Conservation (phyloP, 257 asterid genomes). For the Cordia subcordata region DNA sequence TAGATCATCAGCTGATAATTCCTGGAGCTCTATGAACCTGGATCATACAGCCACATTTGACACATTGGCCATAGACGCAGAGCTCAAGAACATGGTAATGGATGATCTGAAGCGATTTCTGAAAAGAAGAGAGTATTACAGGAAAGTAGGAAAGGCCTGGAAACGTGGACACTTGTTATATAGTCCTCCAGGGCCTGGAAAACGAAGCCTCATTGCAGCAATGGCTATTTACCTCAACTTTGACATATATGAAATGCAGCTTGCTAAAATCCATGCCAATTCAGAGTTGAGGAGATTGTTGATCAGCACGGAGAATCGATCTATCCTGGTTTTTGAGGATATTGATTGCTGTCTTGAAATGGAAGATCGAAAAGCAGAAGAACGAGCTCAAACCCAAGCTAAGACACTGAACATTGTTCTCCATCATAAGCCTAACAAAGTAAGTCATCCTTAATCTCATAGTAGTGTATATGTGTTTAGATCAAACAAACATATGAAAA, state of each 20-base stretch:
- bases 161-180: constrained; percentile 45
- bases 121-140: constrained; percentile 32
- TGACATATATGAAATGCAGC: constrained; percentile 47
- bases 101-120: constrained; percentile 41
- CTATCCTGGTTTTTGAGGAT: constrained; percentile 50
- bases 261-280: constrained; percentile 25
- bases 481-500: too few species aligned
- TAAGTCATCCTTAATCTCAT: too few species aligned
- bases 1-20: constrained; percentile 19
- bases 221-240: constrained; percentile 50
- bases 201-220: constrained; percentile 47
- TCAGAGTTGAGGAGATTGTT: constrained; percentile 35
- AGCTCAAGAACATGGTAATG: constrained; percentile 34
- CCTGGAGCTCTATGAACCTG: constrained; percentile 38
- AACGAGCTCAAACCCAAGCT: constrained; percentile 24
- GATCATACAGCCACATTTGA: constrained; percentile 48
- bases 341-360: constrained; percentile 36
- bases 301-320: constrained; percentile 28
- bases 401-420: constrained; percentile 32
- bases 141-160: constrained; percentile 53
- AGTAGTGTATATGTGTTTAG: too few species aligned
- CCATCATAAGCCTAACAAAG: constrained; percentile 26
- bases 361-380: constrained; percentile 31
- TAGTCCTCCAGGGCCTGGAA: constrained; percentile 53
- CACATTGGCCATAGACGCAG: constrained; percentile 38